A percentile compares a stretch with the other conserved stretches of the same genome.
Evolutionary conservation across 2,329 filamentous ascomycete species (phyloP).

Genomic region (Cytospora schulzeri): DNA sequence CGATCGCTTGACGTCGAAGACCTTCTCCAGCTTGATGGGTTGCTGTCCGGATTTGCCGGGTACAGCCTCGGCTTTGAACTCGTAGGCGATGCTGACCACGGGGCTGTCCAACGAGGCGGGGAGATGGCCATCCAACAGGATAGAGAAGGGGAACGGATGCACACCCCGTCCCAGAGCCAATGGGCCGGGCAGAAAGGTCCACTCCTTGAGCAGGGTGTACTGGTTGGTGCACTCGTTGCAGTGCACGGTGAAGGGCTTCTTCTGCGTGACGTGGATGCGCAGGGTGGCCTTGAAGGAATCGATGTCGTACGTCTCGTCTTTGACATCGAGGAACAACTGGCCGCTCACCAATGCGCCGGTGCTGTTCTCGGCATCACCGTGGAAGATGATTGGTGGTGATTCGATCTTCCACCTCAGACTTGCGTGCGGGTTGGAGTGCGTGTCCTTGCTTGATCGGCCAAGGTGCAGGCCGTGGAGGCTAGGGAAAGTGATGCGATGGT

Average conservation of each 20-base stretch:
- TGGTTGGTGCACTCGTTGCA: slow-evolving; percentile 77
- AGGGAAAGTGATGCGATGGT: slow-evolving; percentile 44
- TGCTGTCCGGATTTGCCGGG: slow-evolving; percentile 49
- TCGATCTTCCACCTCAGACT: slow-evolving; percentile 67
- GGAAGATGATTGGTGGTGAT: slow-evolving; percentile 83
- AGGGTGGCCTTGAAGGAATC: slow-evolving; percentile 75
- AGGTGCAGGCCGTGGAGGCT: slow-evolving; percentile 46
- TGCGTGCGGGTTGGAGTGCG: slow-evolving; percentile 43
- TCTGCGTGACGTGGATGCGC: slow-evolving; percentile 70
- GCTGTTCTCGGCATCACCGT: slow-evolving; percentile 73
- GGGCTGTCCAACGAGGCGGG: slow-evolving; percentile 78
- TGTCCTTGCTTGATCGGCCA: slow-evolving; percentile 46
- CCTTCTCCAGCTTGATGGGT: slow-evolving; percentile 64
- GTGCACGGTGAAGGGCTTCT: slow-evolving; percentile 77
- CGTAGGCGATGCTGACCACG: slow-evolving; percentile 75
- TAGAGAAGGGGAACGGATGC: slow-evolving; percentile 87
- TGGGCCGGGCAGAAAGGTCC: slow-evolving; percentile 71
- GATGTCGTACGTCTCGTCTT: slow-evolving; percentile 66
- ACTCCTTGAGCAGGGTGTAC: slow-evolving; percentile 73
- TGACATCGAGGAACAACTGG: slow-evolving; percentile 73
- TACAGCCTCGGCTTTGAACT: slow-evolving; percentile 69
- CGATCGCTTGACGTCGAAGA: slow-evolving; percentile 76
- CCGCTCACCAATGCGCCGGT: slow-evolving; percentile 85
- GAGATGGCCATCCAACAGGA: slow-evolving; percentile 81
- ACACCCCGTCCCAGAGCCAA: slow-evolving; percentile 55